phyloP scores from a whole-genome alignment of 805 yeast species.

The Kluyveromyces dobzhanskii region DNA sequence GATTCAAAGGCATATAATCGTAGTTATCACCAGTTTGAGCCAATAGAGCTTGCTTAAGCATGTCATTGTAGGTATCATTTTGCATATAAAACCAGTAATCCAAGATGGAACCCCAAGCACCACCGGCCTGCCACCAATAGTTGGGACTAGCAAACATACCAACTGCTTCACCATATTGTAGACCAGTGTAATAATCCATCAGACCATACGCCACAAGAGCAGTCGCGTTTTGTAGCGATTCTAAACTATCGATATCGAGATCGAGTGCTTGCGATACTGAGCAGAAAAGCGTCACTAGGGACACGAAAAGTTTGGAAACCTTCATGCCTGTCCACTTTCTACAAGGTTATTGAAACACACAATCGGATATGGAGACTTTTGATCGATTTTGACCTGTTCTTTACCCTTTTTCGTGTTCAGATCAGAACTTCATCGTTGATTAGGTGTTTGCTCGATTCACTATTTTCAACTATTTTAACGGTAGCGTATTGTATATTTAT shows the following conservation, averaged over 20 bases:
- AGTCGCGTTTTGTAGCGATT: constrained; percentile 40
- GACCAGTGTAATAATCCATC: constrained; percentile 74
- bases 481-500: too few species aligned
- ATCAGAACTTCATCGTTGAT: too few species aligned
- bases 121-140: constrained; percentile 97
- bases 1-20: constrained; percentile 54
- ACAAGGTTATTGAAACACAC: too few species aligned
- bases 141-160: constrained; percentile 88
- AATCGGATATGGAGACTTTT: too few species aligned
- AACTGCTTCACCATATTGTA: constrained; percentile 59
- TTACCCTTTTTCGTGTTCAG: too few species aligned
- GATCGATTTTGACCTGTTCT: too few species aligned
- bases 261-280: constrained; percentile 11
- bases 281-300: not conserved
- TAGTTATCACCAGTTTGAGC: constrained; percentile 36
- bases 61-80: constrained; percentile 51
- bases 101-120: constrained; percentile 56
- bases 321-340: not conserved
- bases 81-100: constrained; percentile 68
- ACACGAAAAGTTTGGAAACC: not conserved
- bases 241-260: constrained; percentile 24
- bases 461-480: too few species aligned
- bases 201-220: constrained; percentile 59
- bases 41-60: constrained; percentile 46
- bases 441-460: too few species aligned